Percentiles rank a stretch among this genome's conserved stretches.
Evolutionary conservation across 2,329 filamentous ascomycete species (phyloP).

Genomic region (Lachnellula suecica): DNA sequence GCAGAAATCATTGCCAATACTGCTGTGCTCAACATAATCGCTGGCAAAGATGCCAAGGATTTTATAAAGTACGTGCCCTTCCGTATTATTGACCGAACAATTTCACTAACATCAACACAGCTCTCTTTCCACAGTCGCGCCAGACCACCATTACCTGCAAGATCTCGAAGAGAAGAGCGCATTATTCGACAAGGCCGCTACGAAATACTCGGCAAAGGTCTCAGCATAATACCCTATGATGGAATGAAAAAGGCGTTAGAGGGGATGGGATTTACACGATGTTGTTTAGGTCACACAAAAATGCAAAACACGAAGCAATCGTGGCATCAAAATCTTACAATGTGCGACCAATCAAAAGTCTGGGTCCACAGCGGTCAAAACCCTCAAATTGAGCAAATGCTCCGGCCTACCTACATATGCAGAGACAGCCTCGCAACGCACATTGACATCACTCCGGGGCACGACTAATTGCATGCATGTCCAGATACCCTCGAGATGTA

Average conservation of each 20-base stretch:
- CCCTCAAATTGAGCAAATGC: slow-evolving; percentile 15
- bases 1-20: slow-evolving; percentile 79
- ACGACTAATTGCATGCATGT: slow-evolving; percentile 1
- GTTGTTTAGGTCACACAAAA: slow-evolving; percentile 21
- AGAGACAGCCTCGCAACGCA: slow-evolving; percentile 16
- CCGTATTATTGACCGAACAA: background rate
- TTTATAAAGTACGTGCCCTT: slow-evolving; percentile 56
- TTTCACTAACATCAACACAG: slow-evolving; percentile 35
- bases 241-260: slow-evolving; percentile 23
- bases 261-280: slow-evolving; percentile 12
- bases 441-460: slow-evolving; percentile 24
- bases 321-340: slow-evolving; percentile 1
- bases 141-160: slow-evolving; percentile 67
- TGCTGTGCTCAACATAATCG: slow-evolving; percentile 74
- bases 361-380: background rate
- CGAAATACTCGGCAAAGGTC: slow-evolving; percentile 86
- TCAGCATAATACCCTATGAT: slow-evolving; percentile 24
- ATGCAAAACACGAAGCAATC: slow-evolving; percentile 12
- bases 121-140: slow-evolving; percentile 55
- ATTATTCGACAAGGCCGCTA: slow-evolving; percentile 82
- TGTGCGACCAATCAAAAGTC: background rate
- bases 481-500: background rate
- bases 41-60: slow-evolving; percentile 69
- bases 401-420: slow-evolving; percentile 9
- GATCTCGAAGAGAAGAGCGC: slow-evolving; percentile 83